Conservation (phyloP, 2,329 filamentous ascomycete genomes). For the Monosporascus sp. region DNA sequence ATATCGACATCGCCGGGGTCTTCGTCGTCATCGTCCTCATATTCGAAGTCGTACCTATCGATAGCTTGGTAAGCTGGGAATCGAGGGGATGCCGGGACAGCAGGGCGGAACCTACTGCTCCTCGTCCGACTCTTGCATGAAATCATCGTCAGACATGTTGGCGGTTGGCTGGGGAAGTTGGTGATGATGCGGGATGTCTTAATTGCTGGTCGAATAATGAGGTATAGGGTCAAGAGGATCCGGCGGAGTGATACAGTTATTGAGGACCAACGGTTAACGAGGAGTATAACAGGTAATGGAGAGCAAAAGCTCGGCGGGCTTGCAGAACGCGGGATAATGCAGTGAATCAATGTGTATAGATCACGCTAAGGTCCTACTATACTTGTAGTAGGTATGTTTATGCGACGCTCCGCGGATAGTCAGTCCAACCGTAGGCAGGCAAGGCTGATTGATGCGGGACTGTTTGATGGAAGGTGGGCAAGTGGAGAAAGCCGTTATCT, state of each 20-base stretch:
- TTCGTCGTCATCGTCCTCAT: constrained; percentile 87
- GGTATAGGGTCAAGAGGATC: no score
- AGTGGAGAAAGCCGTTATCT: not conserved
- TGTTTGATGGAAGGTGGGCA: not conserved
- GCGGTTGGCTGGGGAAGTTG: constrained; percentile 1
- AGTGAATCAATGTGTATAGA: not conserved
- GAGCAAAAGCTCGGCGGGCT: no score
- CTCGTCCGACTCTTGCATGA: constrained; percentile 88
- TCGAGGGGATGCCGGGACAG: no score
- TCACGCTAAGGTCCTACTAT: no score
- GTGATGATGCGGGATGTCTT: not conserved
- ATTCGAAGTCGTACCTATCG: constrained; percentile 85
- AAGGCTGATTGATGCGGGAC: not conserved
- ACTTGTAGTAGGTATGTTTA: no score
- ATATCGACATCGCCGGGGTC: constrained; percentile 87
- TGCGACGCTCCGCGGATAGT: no score
- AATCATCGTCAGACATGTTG: constrained; percentile 81
- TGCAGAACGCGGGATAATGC: not conserved
- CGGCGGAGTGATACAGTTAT: no score
- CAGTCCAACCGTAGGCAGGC: not conserved
- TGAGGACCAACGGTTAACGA: no score
- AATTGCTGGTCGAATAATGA: not conserved
- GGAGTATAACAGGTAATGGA: no score
- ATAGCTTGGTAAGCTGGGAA: not conserved
- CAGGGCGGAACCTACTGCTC: constrained; percentile 57